Evolutionary conservation across 179 eudicot species (phyloP).

Genomic region (Nepenthes alata): DNA sequence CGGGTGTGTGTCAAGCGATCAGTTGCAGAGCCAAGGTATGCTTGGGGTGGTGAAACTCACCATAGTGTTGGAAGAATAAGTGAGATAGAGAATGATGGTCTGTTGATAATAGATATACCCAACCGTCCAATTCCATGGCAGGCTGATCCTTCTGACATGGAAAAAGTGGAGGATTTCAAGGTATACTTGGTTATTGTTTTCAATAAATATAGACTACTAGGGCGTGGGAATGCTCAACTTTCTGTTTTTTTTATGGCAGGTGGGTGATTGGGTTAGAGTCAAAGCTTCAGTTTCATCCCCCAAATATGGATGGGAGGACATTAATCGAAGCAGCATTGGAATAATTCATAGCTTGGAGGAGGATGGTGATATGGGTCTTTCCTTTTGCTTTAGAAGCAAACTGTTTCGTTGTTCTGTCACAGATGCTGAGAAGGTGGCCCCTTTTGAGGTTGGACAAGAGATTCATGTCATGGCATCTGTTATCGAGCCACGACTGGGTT

Average conservation of each 20-base stretch:
- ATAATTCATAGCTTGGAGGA: constrained; percentile 91
- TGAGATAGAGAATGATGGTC: constrained; percentile 93
- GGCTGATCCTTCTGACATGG: constrained; percentile 99
- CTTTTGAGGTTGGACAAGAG: constrained; percentile 93
- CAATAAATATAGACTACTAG: neutral
- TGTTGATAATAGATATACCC: constrained; percentile 81
- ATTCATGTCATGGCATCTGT: constrained; percentile 76
- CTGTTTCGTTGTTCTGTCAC: constrained; percentile 84
- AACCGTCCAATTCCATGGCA: constrained; percentile 97
- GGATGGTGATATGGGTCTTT: constrained; percentile 92
- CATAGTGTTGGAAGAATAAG: constrained; percentile 91
- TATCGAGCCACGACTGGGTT: constrained; percentile 83
- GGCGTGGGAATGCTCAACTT: neutral
- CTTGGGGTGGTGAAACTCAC: constrained; percentile 99
- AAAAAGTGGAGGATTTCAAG: constrained; percentile 93
- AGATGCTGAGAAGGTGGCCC: constrained; percentile 77
- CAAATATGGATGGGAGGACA: constrained; percentile 97
- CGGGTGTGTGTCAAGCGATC: constrained; percentile 93
- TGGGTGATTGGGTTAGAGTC: constrained; percentile 89
- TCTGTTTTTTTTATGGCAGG: constrained; percentile 30
- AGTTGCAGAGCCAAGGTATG: constrained; percentile 94
- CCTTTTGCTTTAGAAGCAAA: constrained; percentile 95
- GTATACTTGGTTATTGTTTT: constrained; percentile 19
- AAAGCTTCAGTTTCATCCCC: constrained; percentile 95
- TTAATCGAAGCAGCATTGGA: constrained; percentile 76